Percentiles rank a stretch among this genome's conserved stretches.
Evolutionary conservation across 495 filamentous ascomycete species (phyloP).

Genomic region (Penicillium coffeae): DNA sequence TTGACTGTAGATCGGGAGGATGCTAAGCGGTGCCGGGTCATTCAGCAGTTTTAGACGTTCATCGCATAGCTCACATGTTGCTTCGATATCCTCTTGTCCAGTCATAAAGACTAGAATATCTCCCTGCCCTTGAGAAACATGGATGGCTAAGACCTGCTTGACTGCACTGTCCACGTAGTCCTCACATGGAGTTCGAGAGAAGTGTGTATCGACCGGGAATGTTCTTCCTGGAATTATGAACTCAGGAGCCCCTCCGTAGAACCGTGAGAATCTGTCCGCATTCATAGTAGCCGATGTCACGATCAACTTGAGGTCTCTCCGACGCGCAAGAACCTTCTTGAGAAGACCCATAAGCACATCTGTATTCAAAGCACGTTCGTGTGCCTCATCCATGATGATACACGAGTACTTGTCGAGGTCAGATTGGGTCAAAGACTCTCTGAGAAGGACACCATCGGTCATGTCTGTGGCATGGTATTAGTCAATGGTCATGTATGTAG

Average conservation of each 20-base stretch:
- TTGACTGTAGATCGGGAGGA: conserved; percentile 97
- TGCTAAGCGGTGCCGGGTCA: conserved; percentile 90
- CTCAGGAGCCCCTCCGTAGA: conserved; percentile 96
- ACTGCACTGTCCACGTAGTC: conserved; percentile 98
- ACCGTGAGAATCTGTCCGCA: conserved; percentile 88
- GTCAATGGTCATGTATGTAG: neutral
- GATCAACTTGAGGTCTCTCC: conserved; percentile 91
- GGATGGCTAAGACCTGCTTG: conserved; percentile 94
- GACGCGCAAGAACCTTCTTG: conserved; percentile 89
- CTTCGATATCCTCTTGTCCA: conserved; percentile 97
- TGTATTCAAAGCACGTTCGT: conserved; percentile 94
- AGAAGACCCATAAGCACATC: conserved; percentile 97
- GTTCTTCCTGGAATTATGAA: conserved; percentile 96
- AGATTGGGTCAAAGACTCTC: conserved; percentile 85
- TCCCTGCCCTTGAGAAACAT: conserved; percentile 84
- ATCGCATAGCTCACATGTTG: conserved; percentile 87
- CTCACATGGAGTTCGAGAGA: conserved; percentile 89
- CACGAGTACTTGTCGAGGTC: conserved; percentile 97
- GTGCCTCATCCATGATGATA: conserved; percentile 99
- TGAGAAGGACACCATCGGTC: conserved; percentile 94
- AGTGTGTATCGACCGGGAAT: conserved; percentile 96
- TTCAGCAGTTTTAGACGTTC: conserved; percentile 89
- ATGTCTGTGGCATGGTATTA: conserved; percentile 57
- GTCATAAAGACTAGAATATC: conserved; percentile 99
- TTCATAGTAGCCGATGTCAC: conserved; percentile 99